Evolutionary conservation across 768 basidiomycete species (phyloP).

Genomic region (Podaxis sp.): DNA sequence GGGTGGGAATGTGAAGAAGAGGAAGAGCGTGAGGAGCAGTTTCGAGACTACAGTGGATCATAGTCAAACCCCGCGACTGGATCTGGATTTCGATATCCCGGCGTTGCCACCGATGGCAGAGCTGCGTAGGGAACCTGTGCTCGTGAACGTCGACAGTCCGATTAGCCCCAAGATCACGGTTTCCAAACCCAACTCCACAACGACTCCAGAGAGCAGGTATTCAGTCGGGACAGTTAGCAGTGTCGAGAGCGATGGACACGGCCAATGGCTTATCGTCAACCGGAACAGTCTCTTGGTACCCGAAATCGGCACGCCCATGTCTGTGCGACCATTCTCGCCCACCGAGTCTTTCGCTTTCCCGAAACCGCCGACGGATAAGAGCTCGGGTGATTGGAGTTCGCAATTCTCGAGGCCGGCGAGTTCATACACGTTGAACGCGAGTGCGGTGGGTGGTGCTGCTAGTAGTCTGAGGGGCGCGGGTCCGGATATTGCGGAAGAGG

Average conservation of each 20-base stretch:
- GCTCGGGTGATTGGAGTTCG: neutral
- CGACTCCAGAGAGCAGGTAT: constrained; percentile 20
- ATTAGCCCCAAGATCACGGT: neutral
- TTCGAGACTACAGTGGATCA: constrained; percentile 61
- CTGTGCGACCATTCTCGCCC: constrained; percentile 61
- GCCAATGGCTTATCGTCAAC: constrained; percentile 37
- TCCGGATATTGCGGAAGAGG: neutral
- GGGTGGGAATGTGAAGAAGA: neutral
- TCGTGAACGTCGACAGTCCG: constrained; percentile 27
- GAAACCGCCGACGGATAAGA: constrained; percentile 41
- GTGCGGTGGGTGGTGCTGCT: neutral
- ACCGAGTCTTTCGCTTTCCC: constrained; percentile 69
- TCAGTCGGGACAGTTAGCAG: constrained; percentile 40
- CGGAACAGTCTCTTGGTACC: constrained; percentile 19
- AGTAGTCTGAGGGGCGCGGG: neutral
- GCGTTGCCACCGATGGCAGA: constrained; percentile 53
- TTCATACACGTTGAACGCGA: neutral
- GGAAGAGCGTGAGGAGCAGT: constrained; percentile 43
- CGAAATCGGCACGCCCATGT: constrained; percentile 47
- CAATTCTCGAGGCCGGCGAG: constrained; percentile 1
- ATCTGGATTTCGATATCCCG: constrained; percentile 25
- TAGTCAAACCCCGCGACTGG: constrained; percentile 22
- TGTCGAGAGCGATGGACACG: constrained; percentile 13
- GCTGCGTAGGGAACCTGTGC: constrained; percentile 33
- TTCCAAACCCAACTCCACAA: constrained; percentile 12